Base-by-base conservation (phyloP, 345 rosid species). In the Firmiana major region DNA sequence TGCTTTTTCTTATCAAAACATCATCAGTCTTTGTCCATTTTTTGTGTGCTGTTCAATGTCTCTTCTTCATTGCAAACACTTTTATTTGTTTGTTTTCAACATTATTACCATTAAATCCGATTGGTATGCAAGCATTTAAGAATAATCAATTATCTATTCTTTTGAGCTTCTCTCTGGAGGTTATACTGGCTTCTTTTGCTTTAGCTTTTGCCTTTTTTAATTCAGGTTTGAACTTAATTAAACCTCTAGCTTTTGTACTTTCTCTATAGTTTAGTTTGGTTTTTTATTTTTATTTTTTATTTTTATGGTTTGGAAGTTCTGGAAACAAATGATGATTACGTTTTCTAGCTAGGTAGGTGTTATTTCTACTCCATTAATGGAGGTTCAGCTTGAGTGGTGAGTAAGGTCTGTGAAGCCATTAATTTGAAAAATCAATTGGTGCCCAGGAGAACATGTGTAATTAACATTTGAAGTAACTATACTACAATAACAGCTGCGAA, bases 151-250 rank as follows among this genome's bases (percentile, higher is more conserved):
- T 71, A 38, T 78, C 82, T 76, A 43, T 7, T 77, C 80, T 48
- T 78, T 78, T 43, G 68, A 64, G 77, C 78, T 81, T 53, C 28
- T 71, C 38, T 76, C 31, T 65, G 70, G 80, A 77, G 75, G 76
- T 79, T 64, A 66, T 75, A 57, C 80, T 81, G 31, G 9, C 21
- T 46, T 31, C 49, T 45, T 34, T 62, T 43, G 63, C 63, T 68
- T 34, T 70, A 45, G 57, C 46, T 70, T 80, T 79, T 38, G 53
- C 46, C 24, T 36, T 36, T 36, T 11, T 31, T 11, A 10, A 9
- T n/a, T 42, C 48, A 36, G 63, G 63, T 54, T 71, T 53, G 75
- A 54, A 71, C 62, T 31, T 19, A 51, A 53, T 31, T 19, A 51
- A 53, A 71, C 26, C 22, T 12, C 34, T 10, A 26, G 28, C 11